Base-by-base conservation (phyloP, 495 filamentous ascomycete species). In the Xanthoparmelia taractica region DNA sequence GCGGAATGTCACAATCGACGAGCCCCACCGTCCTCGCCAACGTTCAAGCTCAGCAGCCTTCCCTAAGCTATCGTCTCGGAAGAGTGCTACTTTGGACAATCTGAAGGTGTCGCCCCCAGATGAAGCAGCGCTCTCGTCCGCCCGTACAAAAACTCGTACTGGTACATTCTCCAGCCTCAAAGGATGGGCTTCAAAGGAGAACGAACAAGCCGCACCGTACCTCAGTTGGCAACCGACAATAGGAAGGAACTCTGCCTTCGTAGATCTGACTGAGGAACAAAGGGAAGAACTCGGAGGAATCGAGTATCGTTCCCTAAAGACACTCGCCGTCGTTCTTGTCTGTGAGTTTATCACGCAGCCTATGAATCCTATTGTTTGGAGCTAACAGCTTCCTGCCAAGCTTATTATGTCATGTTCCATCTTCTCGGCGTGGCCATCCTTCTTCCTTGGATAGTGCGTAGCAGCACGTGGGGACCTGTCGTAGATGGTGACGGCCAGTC, bases 201-300 rank as follows among this genome's bases (percentile, higher is more conserved):
- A 70, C 56, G 78, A 78, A 8, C 75, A 71, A 11, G 60, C 78
- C 31, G 87, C 87, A 29, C 92, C 94, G 0, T 98, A 98, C 72
- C 80, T 98, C 29, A 96, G 90, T 71, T 97, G 90, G 85, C 84
- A 92, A 71, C 90, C 94, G 8, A 98, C 94, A 0, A 78, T 96
- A 43, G 94, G 89, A 23, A 82, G 94, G 47, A 97, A 97, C 71
- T 96, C 92, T 34, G 85, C 87, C 23, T 98, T 98, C 66, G 79
- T 94, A 10, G 89, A 92, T 71, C 75, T 97, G 58, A 90, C 86
- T 0, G 89, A 95, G 71, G 90, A 90, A 63, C 92, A 97, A 73
- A 81, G 92, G 57, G 90, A 97, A 67, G 93, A 97, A 70, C 78
- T 97, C 17, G 92, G 92, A 5, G 92, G 92, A 17, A 96, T 97